Conservation (phyloP, 2,329 filamentous ascomycete genomes). For the Neopestalotiopsis sp. region DNA sequence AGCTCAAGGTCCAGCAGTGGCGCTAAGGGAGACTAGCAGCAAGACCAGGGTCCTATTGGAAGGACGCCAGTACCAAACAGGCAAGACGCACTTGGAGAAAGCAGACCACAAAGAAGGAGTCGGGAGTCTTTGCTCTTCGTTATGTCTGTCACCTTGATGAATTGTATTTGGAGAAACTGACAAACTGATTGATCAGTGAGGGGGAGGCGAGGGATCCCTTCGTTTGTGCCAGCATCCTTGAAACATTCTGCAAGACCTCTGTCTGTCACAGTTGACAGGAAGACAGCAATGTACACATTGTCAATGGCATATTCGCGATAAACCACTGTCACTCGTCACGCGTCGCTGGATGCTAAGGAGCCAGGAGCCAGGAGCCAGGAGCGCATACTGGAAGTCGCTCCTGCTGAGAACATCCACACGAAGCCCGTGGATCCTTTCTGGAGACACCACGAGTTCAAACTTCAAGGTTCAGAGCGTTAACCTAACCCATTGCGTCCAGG, state of each 20-base stretch:
- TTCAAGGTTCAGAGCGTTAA: neutral
- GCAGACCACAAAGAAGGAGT: neutral
- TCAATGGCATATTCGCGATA: too few species aligned
- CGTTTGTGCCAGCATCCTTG: neutral
- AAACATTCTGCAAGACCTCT: neutral
- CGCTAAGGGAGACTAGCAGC: neutral
- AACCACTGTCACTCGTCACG: too few species aligned
- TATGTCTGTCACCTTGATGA: neutral
- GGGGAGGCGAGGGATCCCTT: neutral
- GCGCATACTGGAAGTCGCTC: neutral
- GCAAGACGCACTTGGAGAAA: neutral
- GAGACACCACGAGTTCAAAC: neutral
- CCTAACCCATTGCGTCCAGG: slow-evolving; percentile 7
- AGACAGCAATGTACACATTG: too few species aligned
- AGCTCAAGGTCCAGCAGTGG: neutral
- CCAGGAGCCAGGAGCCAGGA: too few species aligned
- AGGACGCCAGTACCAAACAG: neutral
- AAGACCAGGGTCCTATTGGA: neutral
- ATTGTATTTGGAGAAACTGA: neutral
- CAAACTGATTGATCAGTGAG: neutral
- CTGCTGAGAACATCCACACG: neutral
- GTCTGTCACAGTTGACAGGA: neutral
- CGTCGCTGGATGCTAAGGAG: neutral
- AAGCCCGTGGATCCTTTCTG: neutral
- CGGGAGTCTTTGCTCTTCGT: neutral